Percentiles rank a stretch among this genome's conserved stretches.
Conservation (phyloP, 805 yeast species). For the Kluyveromyces siamensis region DNA sequence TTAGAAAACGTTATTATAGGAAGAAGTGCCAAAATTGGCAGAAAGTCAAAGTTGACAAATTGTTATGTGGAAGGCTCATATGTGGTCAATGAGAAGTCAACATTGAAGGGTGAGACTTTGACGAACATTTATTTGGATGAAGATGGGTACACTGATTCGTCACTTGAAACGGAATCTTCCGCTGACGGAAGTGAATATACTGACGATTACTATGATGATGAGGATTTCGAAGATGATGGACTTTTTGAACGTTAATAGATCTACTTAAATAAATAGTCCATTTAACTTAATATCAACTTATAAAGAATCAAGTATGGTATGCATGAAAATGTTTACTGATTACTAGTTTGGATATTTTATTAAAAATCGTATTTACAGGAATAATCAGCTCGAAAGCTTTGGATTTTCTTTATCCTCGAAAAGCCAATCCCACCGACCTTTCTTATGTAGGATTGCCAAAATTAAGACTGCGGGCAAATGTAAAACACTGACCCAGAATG, state of each 20-base stretch:
- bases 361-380: background rate
- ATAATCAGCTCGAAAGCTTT: background rate
- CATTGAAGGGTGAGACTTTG: constrained; percentile 51
- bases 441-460: constrained; percentile 89
- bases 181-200: constrained; percentile 26
- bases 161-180: constrained; percentile 27
- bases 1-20: constrained; percentile 87
- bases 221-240: constrained; percentile 47
- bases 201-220: constrained; percentile 35
- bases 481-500: constrained; percentile 92
- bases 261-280: background rate
- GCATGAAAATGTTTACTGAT: background rate
- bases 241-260: constrained; percentile 41
- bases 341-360: background rate
- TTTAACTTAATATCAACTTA: background rate
- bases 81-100: constrained; percentile 47
- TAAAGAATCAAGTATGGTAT: background rate
- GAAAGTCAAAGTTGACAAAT: constrained; percentile 58
- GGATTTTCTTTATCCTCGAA: constrained; percentile 20
- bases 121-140: constrained; percentile 26
- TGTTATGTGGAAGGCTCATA: constrained; percentile 83
- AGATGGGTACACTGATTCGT: constrained; percentile 19
- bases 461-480: constrained; percentile 86
- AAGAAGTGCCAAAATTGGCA: constrained; percentile 48
- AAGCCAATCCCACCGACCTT: constrained; percentile 87